These are phyloP conservation scores for Monilinia vaccinii-corymbosi DNA, from an alignment of 2,329 filamentous ascomycete genomes.

Conservation along the genomic window DNA sequence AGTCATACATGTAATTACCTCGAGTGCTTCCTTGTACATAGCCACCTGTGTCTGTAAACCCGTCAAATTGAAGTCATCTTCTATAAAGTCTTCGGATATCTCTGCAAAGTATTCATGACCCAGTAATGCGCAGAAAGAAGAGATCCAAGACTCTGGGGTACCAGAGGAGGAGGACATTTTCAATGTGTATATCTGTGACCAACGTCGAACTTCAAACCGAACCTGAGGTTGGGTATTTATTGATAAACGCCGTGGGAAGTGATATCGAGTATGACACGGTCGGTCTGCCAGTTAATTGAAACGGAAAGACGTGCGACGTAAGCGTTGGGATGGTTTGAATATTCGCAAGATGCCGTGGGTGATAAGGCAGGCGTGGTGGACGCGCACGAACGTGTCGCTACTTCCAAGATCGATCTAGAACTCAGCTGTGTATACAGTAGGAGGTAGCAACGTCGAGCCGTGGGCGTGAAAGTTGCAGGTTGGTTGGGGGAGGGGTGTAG, in stretches of 20 bases:
- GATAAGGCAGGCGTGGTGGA: not conserved
- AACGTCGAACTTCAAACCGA: not conserved
- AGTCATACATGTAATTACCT: constrained; percentile 40
- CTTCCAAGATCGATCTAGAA: not conserved
- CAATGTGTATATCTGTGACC: not conserved
- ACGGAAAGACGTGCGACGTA: not conserved
- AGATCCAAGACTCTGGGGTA: constrained; percentile 81
- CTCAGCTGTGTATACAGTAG: constrained; percentile 1
- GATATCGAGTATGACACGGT: not conserved
- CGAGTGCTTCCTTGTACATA: constrained; percentile 97
- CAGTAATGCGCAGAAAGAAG: constrained; percentile 88
- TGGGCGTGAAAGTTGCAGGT: not conserved
- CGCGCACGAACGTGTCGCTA: not conserved
- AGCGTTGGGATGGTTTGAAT: not conserved
- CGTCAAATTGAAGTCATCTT: constrained; percentile 98
- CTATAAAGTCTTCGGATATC: constrained; percentile 97
- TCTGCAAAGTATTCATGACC: constrained; percentile 99
- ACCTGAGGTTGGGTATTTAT: not conserved
- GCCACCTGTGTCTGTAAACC: constrained; percentile 90
- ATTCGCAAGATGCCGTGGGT: not conserved
- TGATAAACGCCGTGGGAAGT: not conserved
- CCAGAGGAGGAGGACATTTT: constrained; percentile 30
- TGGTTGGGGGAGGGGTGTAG: not conserved
- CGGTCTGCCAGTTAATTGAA: not conserved
- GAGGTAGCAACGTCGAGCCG: constrained; percentile 1